Evolutionary conservation across 495 filamentous ascomycete species (phyloP).

Genomic region (Aspergillus asperescens): DNA sequence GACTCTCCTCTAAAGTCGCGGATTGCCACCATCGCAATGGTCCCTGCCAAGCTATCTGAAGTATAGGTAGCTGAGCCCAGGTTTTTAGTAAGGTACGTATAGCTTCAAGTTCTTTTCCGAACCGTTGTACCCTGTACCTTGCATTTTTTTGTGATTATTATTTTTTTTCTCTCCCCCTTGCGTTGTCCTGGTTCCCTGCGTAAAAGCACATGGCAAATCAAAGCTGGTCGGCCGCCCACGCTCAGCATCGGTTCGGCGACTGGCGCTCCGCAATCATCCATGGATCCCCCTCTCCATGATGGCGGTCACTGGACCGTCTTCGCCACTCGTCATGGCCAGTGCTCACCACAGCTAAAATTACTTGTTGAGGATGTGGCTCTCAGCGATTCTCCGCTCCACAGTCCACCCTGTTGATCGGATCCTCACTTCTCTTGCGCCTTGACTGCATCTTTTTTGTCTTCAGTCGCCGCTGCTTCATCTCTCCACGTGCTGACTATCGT

Average conservation of each 20-base stretch:
- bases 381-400: slow-evolving; percentile 7
- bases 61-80: background rate
- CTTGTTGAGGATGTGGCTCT: background rate
- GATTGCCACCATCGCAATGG: no score
- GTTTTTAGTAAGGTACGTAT: background rate
- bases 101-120: no score
- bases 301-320: no score
- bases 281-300: background rate
- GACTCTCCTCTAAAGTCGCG: no score
- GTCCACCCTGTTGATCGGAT: slow-evolving; percentile 1
- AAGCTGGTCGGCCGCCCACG: slow-evolving; percentile 15
- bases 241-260: slow-evolving; percentile 13
- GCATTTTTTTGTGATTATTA: background rate
- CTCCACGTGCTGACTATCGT: slow-evolving; percentile 15
- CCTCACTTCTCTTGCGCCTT: slow-evolving; percentile 1
- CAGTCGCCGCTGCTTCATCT: slow-evolving; percentile 3
- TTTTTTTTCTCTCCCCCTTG: no score
- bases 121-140: background rate
- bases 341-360: slow-evolving; percentile 4
- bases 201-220: slow-evolving; percentile 17
- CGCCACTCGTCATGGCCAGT: slow-evolving; percentile 3
- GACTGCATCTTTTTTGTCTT: slow-evolving; percentile 5
- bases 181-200: no score
- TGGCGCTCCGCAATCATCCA: background rate
- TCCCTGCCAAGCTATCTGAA: background rate